A percentile compares a stretch with the other conserved stretches of the same genome.
phyloP scores from a whole-genome alignment of 176 grass and related monocot genomes.

The Musa acuminata region DNA sequence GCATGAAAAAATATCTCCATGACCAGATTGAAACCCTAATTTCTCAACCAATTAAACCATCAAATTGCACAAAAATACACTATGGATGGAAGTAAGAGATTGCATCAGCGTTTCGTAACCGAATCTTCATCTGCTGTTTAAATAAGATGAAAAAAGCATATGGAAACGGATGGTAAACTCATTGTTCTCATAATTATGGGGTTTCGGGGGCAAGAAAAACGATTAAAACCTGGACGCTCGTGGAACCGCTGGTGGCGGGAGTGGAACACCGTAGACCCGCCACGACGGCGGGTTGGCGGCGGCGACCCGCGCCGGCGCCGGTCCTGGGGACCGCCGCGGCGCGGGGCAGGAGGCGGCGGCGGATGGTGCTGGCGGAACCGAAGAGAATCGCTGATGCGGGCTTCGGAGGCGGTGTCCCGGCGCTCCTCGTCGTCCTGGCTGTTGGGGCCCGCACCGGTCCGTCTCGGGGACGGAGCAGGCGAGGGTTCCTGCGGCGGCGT shows the following conservation, averaged over 20 bases:
- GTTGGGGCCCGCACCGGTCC: constrained; percentile 6
- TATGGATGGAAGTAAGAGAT: too few relatives aligned
- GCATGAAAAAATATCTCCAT: background rate
- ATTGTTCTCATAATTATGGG: background rate
- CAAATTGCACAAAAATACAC: constrained; percentile 1
- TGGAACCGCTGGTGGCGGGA: constrained; percentile 36
- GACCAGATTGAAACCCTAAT: background rate
- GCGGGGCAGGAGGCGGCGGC: background rate
- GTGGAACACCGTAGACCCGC: constrained; percentile 30
- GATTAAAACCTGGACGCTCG: constrained; percentile 37
- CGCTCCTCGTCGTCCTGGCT: background rate
- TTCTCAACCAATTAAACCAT: background rate
- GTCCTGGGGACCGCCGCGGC: constrained; percentile 18
- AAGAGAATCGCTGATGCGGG: constrained; percentile 23
- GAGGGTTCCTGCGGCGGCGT: background rate
- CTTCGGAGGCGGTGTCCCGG: background rate
- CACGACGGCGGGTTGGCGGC: constrained; percentile 31
- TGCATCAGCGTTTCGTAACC: too few relatives aligned
- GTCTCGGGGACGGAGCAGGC: background rate
- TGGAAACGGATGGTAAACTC: too few relatives aligned
- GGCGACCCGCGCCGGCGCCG: constrained; percentile 27
- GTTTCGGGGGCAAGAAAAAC: constrained; percentile 6
- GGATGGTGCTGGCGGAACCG: background rate
- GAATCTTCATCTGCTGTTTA: too few relatives aligned
- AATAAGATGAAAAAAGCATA: too few relatives aligned